phyloP scores from a whole-genome alignment of 2,329 filamentous ascomycete genomes.

The Penicillium sp. region DNA sequence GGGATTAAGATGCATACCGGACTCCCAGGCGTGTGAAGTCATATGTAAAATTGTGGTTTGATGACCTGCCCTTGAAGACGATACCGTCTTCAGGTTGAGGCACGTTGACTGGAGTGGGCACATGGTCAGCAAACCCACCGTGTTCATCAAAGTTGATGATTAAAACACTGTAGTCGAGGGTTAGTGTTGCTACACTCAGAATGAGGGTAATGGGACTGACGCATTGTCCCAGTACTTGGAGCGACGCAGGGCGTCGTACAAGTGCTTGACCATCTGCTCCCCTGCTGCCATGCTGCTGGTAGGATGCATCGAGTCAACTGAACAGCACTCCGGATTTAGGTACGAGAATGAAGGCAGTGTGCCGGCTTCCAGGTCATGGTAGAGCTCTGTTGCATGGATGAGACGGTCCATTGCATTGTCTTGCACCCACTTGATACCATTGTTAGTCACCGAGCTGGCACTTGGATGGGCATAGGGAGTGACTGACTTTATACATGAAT shows the following conservation, averaged over 20 bases:
- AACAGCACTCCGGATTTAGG: conserved; percentile 45
- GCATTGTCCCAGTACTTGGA: conserved; percentile 41
- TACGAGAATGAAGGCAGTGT: conserved; percentile 67
- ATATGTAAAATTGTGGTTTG: conserved; percentile 35
- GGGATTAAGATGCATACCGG: conserved; percentile 20
- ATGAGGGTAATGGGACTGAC: conserved; percentile 13
- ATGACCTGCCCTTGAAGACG: conserved; percentile 31
- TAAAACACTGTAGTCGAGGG: conserved; percentile 27
- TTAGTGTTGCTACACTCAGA: neutral
- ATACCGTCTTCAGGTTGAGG: conserved; percentile 36
- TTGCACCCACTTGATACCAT: conserved; percentile 33
- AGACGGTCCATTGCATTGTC: conserved; percentile 37
- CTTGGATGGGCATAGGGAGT: no score
- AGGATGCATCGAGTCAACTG: conserved; percentile 41
- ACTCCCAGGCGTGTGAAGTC: conserved; percentile 42
- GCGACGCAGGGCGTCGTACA: conserved; percentile 44
- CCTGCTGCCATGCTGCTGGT: conserved; percentile 40
- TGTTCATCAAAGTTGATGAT: conserved; percentile 45
- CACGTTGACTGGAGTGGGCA: conserved; percentile 38
- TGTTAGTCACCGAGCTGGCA: neutral
- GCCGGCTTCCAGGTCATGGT: conserved; percentile 39
- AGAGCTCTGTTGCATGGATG: conserved; percentile 50
- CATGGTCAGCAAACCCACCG: conserved; percentile 43
- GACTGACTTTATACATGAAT: conserved; percentile 34
- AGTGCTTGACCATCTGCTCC: conserved; percentile 41